Percentiles rank a stretch among this genome's conserved stretches.
These are phyloP conservation scores for Magnusiomyces fungicola DNA, from an alignment of 1,139 yeast species.

Conservation along the genomic window DNA sequence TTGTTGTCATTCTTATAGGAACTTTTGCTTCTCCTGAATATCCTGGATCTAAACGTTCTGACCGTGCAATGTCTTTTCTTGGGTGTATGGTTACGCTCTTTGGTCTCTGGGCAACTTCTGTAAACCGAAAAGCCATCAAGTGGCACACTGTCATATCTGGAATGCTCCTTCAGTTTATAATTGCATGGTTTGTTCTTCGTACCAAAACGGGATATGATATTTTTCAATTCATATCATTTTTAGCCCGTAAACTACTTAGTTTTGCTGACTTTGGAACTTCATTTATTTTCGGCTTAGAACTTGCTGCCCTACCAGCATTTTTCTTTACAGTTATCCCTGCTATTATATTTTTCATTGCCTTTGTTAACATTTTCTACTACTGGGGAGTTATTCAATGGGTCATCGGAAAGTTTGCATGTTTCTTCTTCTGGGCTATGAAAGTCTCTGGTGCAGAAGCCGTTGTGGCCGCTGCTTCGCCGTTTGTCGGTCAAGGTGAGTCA, in stretches of 20 bases:
- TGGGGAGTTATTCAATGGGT: conserved; percentile 58
- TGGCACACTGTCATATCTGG: conserved; percentile 64
- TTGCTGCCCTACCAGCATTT: conserved; percentile 30
- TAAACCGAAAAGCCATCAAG: conserved; percentile 40
- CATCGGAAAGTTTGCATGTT: conserved; percentile 50
- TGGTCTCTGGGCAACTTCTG: conserved; percentile 43
- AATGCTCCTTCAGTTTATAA: conserved; percentile 52
- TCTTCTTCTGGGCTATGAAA: conserved; percentile 56
- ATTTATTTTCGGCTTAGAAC: too few species aligned
- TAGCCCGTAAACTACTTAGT: conserved; percentile 55
- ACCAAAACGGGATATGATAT: conserved; percentile 57
- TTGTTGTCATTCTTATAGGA: conserved; percentile 43
- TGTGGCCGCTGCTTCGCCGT: conserved; percentile 64
- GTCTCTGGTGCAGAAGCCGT: conserved; percentile 64
- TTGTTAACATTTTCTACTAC: conserved; percentile 56
- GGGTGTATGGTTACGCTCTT: conserved; percentile 49
- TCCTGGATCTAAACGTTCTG: conserved; percentile 39
- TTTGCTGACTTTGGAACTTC: conserved; percentile 44
- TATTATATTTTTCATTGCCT: conserved; percentile 57
- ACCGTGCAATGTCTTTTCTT: conserved; percentile 54
- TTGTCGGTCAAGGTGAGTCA: conserved; percentile 62
- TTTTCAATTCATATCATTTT: conserved; percentile 52
- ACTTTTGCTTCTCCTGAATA: conserved; percentile 43
- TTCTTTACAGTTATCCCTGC: conserved; percentile 57
- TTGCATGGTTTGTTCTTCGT: conserved; percentile 56